Percentiles rank a stretch among this genome's conserved stretches.
These are phyloP conservation scores for Sarcodon aspratus DNA, from an alignment of 768 basidiomycete species.

Conservation along the genomic window DNA sequence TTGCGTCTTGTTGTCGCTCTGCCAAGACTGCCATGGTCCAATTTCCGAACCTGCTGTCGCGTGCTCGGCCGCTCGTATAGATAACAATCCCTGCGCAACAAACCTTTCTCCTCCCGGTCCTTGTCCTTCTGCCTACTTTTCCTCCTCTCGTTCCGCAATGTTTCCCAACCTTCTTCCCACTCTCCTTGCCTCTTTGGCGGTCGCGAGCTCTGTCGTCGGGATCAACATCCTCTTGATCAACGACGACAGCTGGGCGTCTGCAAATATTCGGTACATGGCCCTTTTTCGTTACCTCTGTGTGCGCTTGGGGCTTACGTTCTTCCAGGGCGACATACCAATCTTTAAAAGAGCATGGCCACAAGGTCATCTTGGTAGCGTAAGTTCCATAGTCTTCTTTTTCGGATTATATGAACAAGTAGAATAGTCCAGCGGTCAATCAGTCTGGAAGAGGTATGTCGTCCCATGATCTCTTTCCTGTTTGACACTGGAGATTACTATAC, in stretches of 20 bases:
- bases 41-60: too few relatives aligned
- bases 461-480: too few relatives aligned
- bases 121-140: too few relatives aligned
- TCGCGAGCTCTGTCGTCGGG: conserved; percentile 6
- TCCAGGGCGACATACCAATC: conserved; percentile 16
- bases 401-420: neutral
- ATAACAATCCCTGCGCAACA: too few relatives aligned
- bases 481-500: too few relatives aligned
- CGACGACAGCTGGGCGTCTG: conserved; percentile 23
- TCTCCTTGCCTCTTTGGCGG: neutral
- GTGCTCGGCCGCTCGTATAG: too few relatives aligned
- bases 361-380: conserved; percentile 18
- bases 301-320: neutral
- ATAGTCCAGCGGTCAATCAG: conserved; percentile 19
- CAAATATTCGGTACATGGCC: conserved; percentile 17
- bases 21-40: too few relatives aligned
- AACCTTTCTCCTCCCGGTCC: too few relatives aligned
- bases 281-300: neutral
- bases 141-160: too few relatives aligned
- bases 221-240: conserved; percentile 20
- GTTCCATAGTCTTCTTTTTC: neutral
- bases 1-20: too few relatives aligned
- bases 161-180: too few relatives aligned
- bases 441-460: conserved; percentile 10
- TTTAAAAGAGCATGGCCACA: conserved; percentile 15